phyloP scores from a whole-genome alignment of 1,284 basidiomycete species.

The Sanghuangporus weigelae region DNA sequence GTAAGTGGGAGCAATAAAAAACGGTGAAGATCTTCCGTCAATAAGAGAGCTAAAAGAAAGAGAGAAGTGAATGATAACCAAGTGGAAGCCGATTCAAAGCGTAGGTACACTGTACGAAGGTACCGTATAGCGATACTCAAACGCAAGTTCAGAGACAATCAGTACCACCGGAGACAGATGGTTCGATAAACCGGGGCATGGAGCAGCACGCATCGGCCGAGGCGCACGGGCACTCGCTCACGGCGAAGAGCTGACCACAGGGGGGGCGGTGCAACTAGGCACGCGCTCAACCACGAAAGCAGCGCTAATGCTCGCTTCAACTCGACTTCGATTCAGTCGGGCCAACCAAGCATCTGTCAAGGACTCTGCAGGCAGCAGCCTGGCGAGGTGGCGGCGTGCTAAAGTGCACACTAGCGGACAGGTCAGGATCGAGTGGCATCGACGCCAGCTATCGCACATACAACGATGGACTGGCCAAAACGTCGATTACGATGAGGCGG shows the following conservation, averaged over 20 bases:
- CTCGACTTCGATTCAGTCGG: conserved; percentile 5
- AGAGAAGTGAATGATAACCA: neutral
- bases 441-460: neutral
- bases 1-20: neutral
- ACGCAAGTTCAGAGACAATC: neutral
- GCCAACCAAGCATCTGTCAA: neutral
- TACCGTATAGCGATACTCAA: neutral
- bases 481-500: neutral
- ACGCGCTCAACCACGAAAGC: neutral
- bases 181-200: conserved; percentile 11
- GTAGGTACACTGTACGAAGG: neutral
- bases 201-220: conserved; percentile 1
- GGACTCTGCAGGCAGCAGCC: neutral
- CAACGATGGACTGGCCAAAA: conserved; percentile 9
- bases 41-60: neutral
- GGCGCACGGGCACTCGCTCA: neutral
- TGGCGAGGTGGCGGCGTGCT: neutral
- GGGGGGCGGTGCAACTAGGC: conserved; percentile 5
- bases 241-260: neutral
- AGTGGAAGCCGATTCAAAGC: neutral
- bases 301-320: conserved; percentile 8
- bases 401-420: neutral
- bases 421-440: conserved; percentile 2
- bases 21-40: neutral
- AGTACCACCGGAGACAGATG: neutral